phyloP scores from a whole-genome alignment of 169 alveolate genomes.

The Besnoitia besnoiti region DNA sequence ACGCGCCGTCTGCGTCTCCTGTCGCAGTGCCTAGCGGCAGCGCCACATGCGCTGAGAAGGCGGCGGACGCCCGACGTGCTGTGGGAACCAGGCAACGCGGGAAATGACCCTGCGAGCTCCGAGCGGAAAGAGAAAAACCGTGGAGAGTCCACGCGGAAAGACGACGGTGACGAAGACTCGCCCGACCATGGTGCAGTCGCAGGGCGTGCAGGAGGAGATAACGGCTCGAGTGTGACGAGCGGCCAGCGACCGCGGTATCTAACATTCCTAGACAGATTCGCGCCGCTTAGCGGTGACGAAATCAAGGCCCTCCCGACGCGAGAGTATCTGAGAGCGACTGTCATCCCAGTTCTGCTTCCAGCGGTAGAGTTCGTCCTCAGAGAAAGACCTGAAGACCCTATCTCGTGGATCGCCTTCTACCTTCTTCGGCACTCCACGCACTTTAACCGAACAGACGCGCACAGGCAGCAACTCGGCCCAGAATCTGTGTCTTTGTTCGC shows the following conservation, averaged over 20 bases:
- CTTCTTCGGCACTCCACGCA: constrained; percentile 60
- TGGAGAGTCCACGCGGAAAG: background rate
- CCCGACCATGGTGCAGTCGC: background rate
- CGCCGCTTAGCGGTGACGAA: background rate
- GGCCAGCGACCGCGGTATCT: background rate
- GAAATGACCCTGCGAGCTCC: background rate
- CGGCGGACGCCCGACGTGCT: background rate
- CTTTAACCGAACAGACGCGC: constrained; percentile 21
- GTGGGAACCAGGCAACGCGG: background rate
- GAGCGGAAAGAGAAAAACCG: background rate
- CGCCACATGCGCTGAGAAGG: background rate
- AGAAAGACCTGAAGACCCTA: constrained; percentile 68
- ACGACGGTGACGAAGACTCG: background rate
- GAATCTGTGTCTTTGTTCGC: background rate
- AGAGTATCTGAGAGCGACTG: constrained; percentile 59
- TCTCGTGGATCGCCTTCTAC: constrained; percentile 59
- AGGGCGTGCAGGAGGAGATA: background rate
- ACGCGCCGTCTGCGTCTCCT: background rate
- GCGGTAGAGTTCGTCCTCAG: constrained; percentile 46
- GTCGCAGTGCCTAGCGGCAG: background rate
- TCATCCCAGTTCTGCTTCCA: constrained; percentile 62
- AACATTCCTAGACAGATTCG: background rate
- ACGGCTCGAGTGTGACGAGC: background rate
- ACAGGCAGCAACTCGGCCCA: background rate
- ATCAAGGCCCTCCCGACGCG: constrained; percentile 21